phyloP scores from a whole-genome alignment of 345 rosid species.

The Eucalyptus regnans region DNA sequence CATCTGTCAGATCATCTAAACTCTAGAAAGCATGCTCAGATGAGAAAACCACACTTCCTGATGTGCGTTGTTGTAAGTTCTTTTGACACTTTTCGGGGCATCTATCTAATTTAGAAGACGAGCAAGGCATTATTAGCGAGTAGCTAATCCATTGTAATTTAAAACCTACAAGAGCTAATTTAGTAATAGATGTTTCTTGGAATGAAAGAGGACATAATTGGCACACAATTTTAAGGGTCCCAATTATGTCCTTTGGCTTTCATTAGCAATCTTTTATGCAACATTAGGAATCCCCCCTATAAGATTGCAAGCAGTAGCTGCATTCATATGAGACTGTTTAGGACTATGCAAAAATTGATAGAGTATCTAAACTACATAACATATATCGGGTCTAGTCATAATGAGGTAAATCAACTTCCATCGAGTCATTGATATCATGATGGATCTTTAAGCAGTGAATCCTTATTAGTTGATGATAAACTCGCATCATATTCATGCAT shows the following conservation, averaged over 20 bases:
- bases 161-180: background rate
- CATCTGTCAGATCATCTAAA: conserved; percentile 1
- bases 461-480: too few relatives aligned
- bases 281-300: background rate
- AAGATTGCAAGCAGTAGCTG: too few relatives aligned
- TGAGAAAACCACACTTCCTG: background rate
- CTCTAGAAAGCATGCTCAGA: background rate
- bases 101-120: background rate
- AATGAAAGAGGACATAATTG: too few relatives aligned
- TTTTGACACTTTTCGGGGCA: background rate
- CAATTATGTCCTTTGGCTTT: background rate
- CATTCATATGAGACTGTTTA: too few relatives aligned
- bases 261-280: background rate
- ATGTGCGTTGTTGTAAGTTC: background rate
- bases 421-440: too few relatives aligned
- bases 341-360: too few relatives aligned
- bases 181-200: too few relatives aligned
- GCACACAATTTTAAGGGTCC: background rate
- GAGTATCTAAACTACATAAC: too few relatives aligned
- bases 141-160: background rate
- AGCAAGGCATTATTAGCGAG: background rate
- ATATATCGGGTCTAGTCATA: too few relatives aligned
- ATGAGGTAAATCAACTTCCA: too few relatives aligned
- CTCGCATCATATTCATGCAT: too few relatives aligned
- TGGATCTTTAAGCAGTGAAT: too few relatives aligned